phyloP scores from a whole-genome alignment of 2,329 filamentous ascomycete genomes.

The Microdochium bolleyi region DNA sequence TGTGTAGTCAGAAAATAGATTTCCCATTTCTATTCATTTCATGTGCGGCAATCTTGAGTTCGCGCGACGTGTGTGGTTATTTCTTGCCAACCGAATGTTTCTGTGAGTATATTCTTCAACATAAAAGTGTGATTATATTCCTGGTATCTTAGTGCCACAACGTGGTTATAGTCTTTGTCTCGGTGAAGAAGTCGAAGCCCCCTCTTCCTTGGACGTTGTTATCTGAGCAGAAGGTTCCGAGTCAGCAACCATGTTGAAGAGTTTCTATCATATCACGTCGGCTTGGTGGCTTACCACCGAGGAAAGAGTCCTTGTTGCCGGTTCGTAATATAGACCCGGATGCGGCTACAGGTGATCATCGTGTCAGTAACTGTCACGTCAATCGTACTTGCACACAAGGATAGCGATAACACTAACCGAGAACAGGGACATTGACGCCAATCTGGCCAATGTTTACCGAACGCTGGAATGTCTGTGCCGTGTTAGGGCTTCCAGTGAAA shows the following conservation, averaged over 20 bases:
- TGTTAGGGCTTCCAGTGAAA: conserved; percentile 72
- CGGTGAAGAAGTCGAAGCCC: background rate
- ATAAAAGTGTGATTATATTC: too few relatives aligned
- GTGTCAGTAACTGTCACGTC: background rate
- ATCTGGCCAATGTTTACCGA: conserved; percentile 81
- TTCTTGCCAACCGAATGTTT: too few relatives aligned
- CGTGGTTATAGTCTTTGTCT: background rate
- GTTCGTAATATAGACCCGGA: background rate
- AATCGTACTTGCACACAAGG: background rate
- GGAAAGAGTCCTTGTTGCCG: background rate
- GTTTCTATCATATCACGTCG: too few relatives aligned
- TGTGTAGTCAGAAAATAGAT: background rate
- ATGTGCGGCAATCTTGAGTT: too few relatives aligned
- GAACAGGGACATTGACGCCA: conserved; percentile 81
- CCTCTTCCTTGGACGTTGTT: background rate
- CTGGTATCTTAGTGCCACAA: background rate
- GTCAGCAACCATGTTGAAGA: too few relatives aligned
- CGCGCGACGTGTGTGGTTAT: too few relatives aligned
- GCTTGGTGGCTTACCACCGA: background rate
- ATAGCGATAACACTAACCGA: conserved; percentile 20
- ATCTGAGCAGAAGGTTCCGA: background rate
- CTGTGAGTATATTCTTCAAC: too few relatives aligned
- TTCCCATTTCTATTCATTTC: background rate
- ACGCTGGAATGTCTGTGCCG: conserved; percentile 69
- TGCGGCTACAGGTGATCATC: background rate